Percentiles rank a stretch among this genome's conserved stretches.
These are phyloP conservation scores for Fusarium sp. DNA, from an alignment of 2,329 filamentous ascomycete species.

Conservation along the genomic window DNA sequence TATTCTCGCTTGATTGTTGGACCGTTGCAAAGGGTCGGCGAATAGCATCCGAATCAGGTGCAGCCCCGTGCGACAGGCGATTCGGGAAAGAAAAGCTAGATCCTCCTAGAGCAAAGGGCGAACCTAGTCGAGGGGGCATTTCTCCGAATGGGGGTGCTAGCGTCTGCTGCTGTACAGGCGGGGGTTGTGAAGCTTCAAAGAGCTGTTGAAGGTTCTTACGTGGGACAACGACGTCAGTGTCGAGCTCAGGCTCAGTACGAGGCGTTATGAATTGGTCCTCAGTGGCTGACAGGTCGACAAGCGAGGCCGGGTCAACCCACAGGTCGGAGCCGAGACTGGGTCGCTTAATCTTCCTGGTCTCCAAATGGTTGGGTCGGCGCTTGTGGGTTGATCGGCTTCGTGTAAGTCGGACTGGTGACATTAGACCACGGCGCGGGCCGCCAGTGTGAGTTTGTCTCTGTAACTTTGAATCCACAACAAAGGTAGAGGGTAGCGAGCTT, in stretches of 20 bases:
- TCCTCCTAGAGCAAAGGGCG: slow-evolving; percentile 65
- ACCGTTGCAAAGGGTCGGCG: slow-evolving; percentile 69
- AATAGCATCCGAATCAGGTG: slow-evolving; percentile 58
- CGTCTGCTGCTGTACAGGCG: slow-evolving; percentile 24
- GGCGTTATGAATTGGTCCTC: slow-evolving; percentile 52
- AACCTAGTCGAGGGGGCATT: slow-evolving; percentile 65
- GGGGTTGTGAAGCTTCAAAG: slow-evolving; percentile 50
- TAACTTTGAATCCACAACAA: slow-evolving; percentile 49
- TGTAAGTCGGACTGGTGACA: slow-evolving; percentile 65
- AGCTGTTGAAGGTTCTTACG: slow-evolving; percentile 58
- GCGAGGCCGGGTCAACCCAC: slow-evolving; percentile 60
- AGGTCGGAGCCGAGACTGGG: slow-evolving; percentile 67
- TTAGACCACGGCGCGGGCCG: slow-evolving; percentile 62
- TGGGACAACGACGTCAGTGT: slow-evolving; percentile 54
- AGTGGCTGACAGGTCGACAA: slow-evolving; percentile 40
- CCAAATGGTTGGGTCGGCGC: slow-evolving; percentile 63
- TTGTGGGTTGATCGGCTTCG: slow-evolving; percentile 67
- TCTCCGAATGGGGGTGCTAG: slow-evolving; percentile 49
- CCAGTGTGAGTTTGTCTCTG: slow-evolving; percentile 62
- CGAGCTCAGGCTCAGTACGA: slow-evolving; percentile 32
- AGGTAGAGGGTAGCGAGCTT: slow-evolving; percentile 57
- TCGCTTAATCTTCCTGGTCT: slow-evolving; percentile 63
- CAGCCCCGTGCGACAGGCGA: slow-evolving; percentile 61
- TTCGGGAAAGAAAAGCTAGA: slow-evolving; percentile 72
- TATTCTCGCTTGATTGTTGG: slow-evolving; percentile 59